phyloP scores from a whole-genome alignment of 345 rosid species.

The Atalantia buxifolia region DNA sequence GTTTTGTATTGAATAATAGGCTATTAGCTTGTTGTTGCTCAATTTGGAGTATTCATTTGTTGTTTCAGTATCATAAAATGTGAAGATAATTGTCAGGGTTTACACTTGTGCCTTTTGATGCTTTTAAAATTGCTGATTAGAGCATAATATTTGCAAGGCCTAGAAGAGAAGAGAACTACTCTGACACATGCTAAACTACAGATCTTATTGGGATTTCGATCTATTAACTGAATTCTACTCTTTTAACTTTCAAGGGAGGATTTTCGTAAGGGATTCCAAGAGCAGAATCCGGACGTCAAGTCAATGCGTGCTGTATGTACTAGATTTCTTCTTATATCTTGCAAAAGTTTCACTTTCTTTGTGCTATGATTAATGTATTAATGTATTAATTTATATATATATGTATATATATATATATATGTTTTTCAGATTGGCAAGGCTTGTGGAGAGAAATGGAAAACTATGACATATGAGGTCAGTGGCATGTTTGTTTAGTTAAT shows the following conservation, averaged over 20 bases:
- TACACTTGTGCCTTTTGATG: neutral
- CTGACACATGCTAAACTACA: neutral
- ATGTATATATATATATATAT: neutral
- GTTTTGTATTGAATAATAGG: neutral
- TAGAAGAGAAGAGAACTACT: neutral
- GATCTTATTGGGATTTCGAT: neutral
- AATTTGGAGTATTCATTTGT: neutral
- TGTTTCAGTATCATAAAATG: neutral
- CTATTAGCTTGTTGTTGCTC: neutral
- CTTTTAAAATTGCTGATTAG: neutral
- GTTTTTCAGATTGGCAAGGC: slow-evolving; percentile 77
- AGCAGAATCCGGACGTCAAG: slow-evolving; percentile 82
- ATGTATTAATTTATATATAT: neutral
- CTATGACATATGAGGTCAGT: slow-evolving; percentile 78
- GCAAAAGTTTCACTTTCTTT: neutral
- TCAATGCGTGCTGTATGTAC: slow-evolving; percentile 83
- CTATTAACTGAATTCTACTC: slow-evolving; percentile 6
- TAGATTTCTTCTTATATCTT: neutral
- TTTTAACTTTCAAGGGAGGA: slow-evolving; percentile 56
- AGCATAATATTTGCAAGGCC: neutral
- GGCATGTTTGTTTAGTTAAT: slow-evolving; percentile 2
- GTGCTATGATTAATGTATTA: slow-evolving; percentile 5
- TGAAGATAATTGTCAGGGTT: neutral
- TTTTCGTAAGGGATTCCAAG: slow-evolving; percentile 82
- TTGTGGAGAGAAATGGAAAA: slow-evolving; percentile 95